phyloP scores from a whole-genome alignment of 805 yeast species.

The Tanozyma kutaoensis region DNA sequence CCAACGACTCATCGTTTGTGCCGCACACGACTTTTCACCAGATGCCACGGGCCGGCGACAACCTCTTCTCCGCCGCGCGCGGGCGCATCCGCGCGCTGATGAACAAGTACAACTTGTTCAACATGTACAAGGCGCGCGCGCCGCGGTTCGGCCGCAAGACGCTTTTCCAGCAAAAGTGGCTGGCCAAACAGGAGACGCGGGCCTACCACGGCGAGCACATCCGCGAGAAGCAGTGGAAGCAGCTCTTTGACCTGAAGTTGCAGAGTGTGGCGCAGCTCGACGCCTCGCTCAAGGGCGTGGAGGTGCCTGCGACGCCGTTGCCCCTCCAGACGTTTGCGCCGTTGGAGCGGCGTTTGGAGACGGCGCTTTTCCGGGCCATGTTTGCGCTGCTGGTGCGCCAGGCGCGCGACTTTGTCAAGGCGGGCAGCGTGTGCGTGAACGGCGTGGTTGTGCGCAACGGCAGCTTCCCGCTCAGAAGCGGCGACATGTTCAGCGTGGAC shows the following conservation, averaged over 20 bases:
- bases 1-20: conserved; percentile 24
- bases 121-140: conserved; percentile 62
- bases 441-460: conserved; percentile 73
- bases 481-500: conserved; percentile 75
- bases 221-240: conserved; percentile 73
- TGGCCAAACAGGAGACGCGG: conserved; percentile 82
- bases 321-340: conserved; percentile 81
- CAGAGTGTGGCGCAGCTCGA: conserved; percentile 85
- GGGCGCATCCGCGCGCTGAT: conserved; percentile 79
- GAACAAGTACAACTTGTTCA: conserved; percentile 86
- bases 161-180: conserved; percentile 87
- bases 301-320: conserved; percentile 58
- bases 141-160: conserved; percentile 45
- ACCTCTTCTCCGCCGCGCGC: conserved; percentile 44
- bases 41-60: conserved; percentile 53
- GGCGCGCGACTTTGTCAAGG: conserved; percentile 76
- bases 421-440: conserved; percentile 76
- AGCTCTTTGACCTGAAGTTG: conserved; percentile 53
- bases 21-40: conserved; percentile 5
- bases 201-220: conserved; percentile 92
- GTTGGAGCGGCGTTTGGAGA: conserved; percentile 78
- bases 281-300: conserved; percentile 55
- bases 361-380: conserved; percentile 83
- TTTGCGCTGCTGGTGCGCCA: conserved; percentile 91
- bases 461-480: conserved; percentile 62